Evolutionary conservation across 2,329 filamentous ascomycete species (phyloP).

Genomic region (Leptographium radiaticola): DNA sequence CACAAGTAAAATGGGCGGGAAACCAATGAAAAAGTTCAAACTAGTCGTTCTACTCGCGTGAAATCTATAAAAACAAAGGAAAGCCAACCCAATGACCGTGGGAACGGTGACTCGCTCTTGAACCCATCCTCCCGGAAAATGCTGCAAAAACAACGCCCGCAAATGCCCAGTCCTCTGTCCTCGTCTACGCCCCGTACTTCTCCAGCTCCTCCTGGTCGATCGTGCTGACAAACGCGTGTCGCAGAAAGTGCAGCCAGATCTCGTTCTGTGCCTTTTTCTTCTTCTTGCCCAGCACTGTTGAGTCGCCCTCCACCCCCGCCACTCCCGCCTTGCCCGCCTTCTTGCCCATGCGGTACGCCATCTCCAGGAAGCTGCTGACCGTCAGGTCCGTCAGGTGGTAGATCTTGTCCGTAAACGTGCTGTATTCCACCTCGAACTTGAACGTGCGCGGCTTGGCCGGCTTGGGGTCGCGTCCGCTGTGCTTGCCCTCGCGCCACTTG

Average conservation of each 20-base stretch:
- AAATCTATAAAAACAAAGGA: no score
- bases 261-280: conserved; percentile 46
- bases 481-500: conserved; percentile 52
- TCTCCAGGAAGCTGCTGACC: conserved; percentile 62
- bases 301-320: conserved; percentile 27
- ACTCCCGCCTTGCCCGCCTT: conserved; percentile 23
- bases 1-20: no score
- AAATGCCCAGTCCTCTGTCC: no score
- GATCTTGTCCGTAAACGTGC: conserved; percentile 61
- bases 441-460: conserved; percentile 52
- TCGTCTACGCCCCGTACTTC: conserved; percentile 15
- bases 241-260: conserved; percentile 65
- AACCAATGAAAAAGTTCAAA: no score
- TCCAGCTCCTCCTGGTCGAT: conserved; percentile 52
- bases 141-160: background rate
- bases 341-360: conserved; percentile 65
- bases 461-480: conserved; percentile 37
- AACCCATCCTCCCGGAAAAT: background rate
- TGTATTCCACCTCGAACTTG: conserved; percentile 72
- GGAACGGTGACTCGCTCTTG: no score
- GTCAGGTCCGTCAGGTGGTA: conserved; percentile 76
- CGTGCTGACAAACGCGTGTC: conserved; percentile 68
- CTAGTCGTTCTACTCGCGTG: no score
- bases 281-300: conserved; percentile 20
- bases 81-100: background rate